A percentile compares a stretch with the other conserved stretches of the same genome.
Evolutionary conservation across 257 asterid genomes (phyloP).

Genomic region (Solanum clarkiae): DNA sequence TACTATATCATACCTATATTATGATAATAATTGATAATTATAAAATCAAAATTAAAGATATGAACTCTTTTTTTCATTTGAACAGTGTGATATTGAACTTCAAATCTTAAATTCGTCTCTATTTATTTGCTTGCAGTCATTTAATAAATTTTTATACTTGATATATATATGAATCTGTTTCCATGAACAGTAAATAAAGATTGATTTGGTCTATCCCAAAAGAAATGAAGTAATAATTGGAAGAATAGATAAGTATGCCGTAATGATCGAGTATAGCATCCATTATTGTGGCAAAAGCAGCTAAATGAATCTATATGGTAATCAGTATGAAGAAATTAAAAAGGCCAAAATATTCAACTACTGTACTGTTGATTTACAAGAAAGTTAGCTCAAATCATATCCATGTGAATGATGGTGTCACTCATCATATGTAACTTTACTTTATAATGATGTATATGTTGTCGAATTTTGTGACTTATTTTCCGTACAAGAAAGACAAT

Average conservation of each 20-base stretch:
- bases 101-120: too few relatives aligned
- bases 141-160: background rate
- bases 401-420: slow-evolving; percentile 3
- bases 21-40: too few relatives aligned
- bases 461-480: background rate
- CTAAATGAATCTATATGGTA: background rate
- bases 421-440: slow-evolving; percentile 6
- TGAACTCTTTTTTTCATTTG: too few relatives aligned
- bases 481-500: background rate
- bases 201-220: background rate
- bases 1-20: background rate
- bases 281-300: background rate
- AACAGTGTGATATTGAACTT: too few relatives aligned
- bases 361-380: background rate
- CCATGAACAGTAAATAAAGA: background rate
- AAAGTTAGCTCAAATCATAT: background rate
- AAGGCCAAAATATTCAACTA: background rate
- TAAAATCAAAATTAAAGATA: too few relatives aligned
- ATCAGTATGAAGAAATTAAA: slow-evolving; percentile 1
- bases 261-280: background rate
- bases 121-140: background rate
- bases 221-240: background rate
- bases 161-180: background rate
- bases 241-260: background rate
- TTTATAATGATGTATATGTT: background rate